Evolutionary conservation across 176 grass and related monocot species (phyloP), one percentile per base, ranked within the genome.

Genomic region (Avena atlantica): DNA sequence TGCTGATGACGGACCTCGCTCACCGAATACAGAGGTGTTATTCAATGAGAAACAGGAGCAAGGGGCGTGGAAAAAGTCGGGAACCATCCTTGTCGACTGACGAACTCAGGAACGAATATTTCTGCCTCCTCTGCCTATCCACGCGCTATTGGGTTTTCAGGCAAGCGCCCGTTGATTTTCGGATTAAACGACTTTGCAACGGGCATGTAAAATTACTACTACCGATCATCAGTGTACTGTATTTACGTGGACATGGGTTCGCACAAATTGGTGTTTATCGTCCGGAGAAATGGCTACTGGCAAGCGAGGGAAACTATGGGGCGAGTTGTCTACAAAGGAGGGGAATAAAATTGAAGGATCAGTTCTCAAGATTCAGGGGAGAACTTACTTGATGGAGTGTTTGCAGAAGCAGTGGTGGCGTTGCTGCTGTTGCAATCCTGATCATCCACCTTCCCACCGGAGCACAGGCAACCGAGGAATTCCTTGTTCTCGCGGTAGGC

Each of bases 401-500:
- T 0, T 12, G 23, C 0, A 2, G 12, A 9, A 3, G 5, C 17
- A 5, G 19, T 3, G 20, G 65, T 5, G 49, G 31, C 4, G 45
- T 7, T 2, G 20, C 19, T 79, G 44, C 2, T 13, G 4, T 11
- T 0, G 79, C 88, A 86, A 9, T 3, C 0, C 9, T 2, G 5
- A 75, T 0, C 21, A 0, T 1, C 72, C 6, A 75, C 72, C 44
- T 17, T 63, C 2, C 74, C 68, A 2, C 64, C 27, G 1, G n/a
- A 0, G 87, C 94, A 93, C 71, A 88, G 58, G 78, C 94, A 96
- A 12, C 50, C 75, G 0, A 64, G 21, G 31, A 78, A 48, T 2
- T 3, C 1, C 0, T 1, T 5, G 2, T 4, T 17, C 13, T 80
- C 73, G 65, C 10, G 23, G 78, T 80, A 87, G 29, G 68, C 0